Conservation (phyloP, 345 rosid genomes). For the Salix suchowensis region DNA sequence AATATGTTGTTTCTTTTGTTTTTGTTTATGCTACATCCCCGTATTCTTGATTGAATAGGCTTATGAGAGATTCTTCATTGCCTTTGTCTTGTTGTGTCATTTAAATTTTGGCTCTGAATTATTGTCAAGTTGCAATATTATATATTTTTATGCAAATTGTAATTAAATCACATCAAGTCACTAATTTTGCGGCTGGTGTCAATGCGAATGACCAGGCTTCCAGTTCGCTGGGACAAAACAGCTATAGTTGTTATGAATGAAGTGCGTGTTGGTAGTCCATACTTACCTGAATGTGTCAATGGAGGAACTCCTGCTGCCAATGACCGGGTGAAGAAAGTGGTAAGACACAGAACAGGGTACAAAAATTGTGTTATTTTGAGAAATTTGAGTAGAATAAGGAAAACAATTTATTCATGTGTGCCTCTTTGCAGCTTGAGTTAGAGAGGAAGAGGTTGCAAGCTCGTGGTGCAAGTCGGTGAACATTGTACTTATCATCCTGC, state of each 20-base stretch:
- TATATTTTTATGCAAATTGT: background rate
- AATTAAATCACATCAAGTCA: background rate
- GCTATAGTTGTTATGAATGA: constrained; percentile 85
- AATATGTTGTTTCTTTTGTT: background rate
- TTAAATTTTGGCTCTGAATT: background rate
- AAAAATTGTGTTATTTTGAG: background rate
- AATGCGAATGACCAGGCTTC: constrained; percentile 56
- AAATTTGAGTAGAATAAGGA: background rate
- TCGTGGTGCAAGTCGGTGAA: constrained; percentile 44
- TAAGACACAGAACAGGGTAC: constrained; percentile 30
- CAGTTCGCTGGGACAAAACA: constrained; percentile 95
- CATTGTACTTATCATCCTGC: background rate
- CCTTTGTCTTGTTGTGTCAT: background rate
- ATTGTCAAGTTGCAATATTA: background rate
- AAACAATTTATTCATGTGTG: constrained; percentile 2
- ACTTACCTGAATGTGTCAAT: constrained; percentile 71
- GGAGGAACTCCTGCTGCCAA: constrained; percentile 98
- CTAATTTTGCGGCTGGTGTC: background rate
- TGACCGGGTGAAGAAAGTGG: constrained; percentile 97
- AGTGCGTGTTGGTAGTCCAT: constrained; percentile 88
- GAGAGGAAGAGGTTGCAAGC: constrained; percentile 64
- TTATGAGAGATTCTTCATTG: background rate
- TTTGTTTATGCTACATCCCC: background rate
- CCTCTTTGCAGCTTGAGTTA: constrained; percentile 46
- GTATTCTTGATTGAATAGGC: background rate